Conservation (phyloP, 176 grass and related monocot genomes). For the Eleusine indica region DNA sequence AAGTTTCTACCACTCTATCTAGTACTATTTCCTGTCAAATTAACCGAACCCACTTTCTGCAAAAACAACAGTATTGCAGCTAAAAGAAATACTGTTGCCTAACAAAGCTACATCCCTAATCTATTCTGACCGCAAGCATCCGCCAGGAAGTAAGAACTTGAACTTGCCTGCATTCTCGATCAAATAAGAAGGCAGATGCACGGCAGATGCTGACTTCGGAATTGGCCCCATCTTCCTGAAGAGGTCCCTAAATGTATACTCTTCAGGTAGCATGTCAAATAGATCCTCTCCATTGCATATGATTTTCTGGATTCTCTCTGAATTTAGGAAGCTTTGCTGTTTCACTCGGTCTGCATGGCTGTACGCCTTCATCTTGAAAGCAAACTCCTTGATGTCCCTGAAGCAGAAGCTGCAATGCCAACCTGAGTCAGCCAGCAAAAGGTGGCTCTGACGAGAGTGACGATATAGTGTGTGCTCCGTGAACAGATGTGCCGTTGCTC, state of each 20-base stretch:
- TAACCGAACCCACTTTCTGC: background rate
- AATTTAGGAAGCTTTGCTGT: conserved; percentile 59
- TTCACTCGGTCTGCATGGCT: conserved; percentile 87
- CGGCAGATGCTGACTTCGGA: conserved; percentile 64
- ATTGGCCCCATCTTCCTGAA: conserved; percentile 87
- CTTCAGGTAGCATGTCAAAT: conserved; percentile 96
- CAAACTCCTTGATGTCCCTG: conserved; percentile 75
- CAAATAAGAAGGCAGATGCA: conserved; percentile 83
- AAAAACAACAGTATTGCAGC: conserved; percentile 43
- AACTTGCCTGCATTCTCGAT: conserved; percentile 72
- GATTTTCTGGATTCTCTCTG: conserved; percentile 81
- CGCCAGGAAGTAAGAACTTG: conserved; percentile 85
- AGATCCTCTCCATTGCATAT: conserved; percentile 87
- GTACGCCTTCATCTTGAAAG: conserved; percentile 96
- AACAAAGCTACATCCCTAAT: conserved; percentile 40
- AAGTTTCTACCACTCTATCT: conserved; percentile 38
- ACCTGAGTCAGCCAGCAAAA: conserved; percentile 78
- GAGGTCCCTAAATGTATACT: conserved; percentile 85
- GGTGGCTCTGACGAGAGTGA: conserved; percentile 79
- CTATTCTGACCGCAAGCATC: conserved; percentile 76
- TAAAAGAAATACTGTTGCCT: conserved; percentile 47
- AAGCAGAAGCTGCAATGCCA: conserved; percentile 99
- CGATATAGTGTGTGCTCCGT: conserved; percentile 61
- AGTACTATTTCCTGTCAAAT: conserved; percentile 14
- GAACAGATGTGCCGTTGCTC: conserved; percentile 74